Conservation (phyloP, 2,329 filamentous ascomycete species). For the Colletotrichum sp. region DNA sequence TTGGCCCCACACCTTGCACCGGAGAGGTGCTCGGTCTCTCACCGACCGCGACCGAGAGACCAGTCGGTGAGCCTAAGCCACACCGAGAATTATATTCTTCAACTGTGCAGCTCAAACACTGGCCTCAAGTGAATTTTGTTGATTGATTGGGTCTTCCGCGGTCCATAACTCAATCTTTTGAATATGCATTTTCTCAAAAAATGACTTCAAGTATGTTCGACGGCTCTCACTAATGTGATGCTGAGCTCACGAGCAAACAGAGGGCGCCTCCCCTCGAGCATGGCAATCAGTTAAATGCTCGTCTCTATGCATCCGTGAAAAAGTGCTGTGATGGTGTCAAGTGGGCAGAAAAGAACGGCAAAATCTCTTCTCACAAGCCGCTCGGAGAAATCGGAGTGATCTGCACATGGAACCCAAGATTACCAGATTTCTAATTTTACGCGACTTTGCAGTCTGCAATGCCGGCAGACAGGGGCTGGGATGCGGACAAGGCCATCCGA, state of each 20-base stretch:
- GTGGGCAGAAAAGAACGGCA: neutral
- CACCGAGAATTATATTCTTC: neutral
- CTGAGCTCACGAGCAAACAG: neutral
- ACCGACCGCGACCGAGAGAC: neutral
- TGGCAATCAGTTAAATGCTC: neutral
- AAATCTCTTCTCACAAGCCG: neutral
- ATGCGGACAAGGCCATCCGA: neutral
- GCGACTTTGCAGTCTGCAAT: neutral
- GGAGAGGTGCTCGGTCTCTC: neutral
- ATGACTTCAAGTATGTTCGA: fast-evolving
- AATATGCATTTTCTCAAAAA: neutral
- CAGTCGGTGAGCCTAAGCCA: neutral
- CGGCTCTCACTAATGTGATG: neutral
- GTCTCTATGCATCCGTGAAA: neutral
- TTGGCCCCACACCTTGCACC: neutral
- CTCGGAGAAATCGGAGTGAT: neutral
- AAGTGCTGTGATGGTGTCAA: neutral
- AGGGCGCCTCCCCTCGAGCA: no score
- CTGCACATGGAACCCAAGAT: neutral
- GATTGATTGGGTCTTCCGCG: neutral
- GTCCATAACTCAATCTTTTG: neutral
- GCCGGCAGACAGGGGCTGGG: neutral
- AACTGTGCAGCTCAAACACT: neutral
- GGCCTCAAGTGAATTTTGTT: neutral
- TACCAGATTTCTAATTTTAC: neutral